Percentiles rank a stretch among this genome's conserved stretches.
These are phyloP conservation scores for Sistotremastrum suecicum DNA, from an alignment of 768 basidiomycete species.

Conservation along the genomic window DNA sequence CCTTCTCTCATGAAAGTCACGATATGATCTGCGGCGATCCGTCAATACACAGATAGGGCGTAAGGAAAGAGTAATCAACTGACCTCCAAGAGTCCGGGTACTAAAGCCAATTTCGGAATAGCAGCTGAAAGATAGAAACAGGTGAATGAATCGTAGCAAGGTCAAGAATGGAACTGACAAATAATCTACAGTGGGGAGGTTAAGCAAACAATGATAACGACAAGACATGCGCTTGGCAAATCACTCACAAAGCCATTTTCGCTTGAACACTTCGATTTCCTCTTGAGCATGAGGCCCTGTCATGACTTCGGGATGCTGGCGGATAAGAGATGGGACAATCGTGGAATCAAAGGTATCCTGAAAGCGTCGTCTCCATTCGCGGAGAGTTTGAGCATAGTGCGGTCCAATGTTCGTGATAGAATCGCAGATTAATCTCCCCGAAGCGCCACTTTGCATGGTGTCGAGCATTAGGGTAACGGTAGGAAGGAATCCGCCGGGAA, in stretches of 20 bases:
- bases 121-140: conserved; percentile 24
- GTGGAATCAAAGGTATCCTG: conserved; percentile 38
- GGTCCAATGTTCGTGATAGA: conserved; percentile 58
- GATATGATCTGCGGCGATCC: conserved; percentile 36
- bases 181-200: conserved; percentile 22
- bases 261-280: conserved; percentile 60
- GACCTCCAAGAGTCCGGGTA: conserved; percentile 50
- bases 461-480: conserved; percentile 43
- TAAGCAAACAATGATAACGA: conserved; percentile 3
- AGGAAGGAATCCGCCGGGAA: conserved; percentile 60
- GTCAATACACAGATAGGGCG: neutral
- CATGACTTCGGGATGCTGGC: conserved; percentile 47
- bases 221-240: neutral
- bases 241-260: conserved; percentile 58
- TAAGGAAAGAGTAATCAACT: conserved; percentile 12
- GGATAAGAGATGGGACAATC: conserved; percentile 43
- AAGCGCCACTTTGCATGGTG: conserved; percentile 33
- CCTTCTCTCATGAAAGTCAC: conserved; percentile 54
- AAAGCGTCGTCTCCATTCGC: conserved; percentile 63
- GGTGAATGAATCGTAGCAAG: neutral
- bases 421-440: conserved; percentile 45
- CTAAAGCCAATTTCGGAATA: conserved; percentile 69
- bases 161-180: conserved; percentile 21
- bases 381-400: conserved; percentile 66
- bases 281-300: conserved; percentile 16